phyloP scores from a whole-genome alignment of 495 filamentous ascomycete genomes.

The Cladorrhinum samala region DNA sequence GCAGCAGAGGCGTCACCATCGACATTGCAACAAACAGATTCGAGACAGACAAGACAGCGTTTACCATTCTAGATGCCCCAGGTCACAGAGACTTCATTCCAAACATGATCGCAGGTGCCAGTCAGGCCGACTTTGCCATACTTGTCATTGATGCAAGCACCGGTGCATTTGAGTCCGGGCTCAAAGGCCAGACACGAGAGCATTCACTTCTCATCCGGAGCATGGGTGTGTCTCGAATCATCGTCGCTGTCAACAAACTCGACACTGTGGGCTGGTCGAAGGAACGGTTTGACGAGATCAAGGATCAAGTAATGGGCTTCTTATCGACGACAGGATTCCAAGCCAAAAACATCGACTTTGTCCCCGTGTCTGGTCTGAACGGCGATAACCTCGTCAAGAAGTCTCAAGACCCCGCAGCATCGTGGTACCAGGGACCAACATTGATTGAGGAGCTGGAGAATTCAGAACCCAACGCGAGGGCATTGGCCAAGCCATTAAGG shows the following conservation, averaged over 20 bases:
- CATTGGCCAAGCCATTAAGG: slow-evolving; percentile 72
- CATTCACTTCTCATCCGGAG: slow-evolving; percentile 85
- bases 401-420: slow-evolving; percentile 46
- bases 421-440: slow-evolving; percentile 77
- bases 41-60: slow-evolving; percentile 75
- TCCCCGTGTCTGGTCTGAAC: slow-evolving; percentile 81
- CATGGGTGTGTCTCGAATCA: slow-evolving; percentile 80
- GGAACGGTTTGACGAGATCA: slow-evolving; percentile 77
- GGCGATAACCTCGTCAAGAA: slow-evolving; percentile 76
- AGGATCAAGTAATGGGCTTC: slow-evolving; percentile 76
- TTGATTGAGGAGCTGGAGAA: slow-evolving; percentile 78
- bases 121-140: slow-evolving; percentile 93
- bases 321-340: slow-evolving; percentile 75
- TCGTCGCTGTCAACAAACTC: slow-evolving; percentile 93
- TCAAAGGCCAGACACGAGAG: slow-evolving; percentile 92
- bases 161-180: slow-evolving; percentile 85
- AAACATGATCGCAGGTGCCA: slow-evolving; percentile 97
- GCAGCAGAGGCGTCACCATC: slow-evolving; percentile 87
- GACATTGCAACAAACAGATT: slow-evolving; percentile 94
- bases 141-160: slow-evolving; percentile 85
- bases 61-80: slow-evolving; percentile 93
- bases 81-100: slow-evolving; percentile 95
- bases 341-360: slow-evolving; percentile 69
- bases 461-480: slow-evolving; percentile 63
- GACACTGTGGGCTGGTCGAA: slow-evolving; percentile 76